A percentile compares a stretch with the other conserved stretches of the same genome.
These are phyloP conservation scores for Botrytis pseudocinerea DNA, from an alignment of 2,329 filamentous ascomycete genomes.

Conservation along the genomic window DNA sequence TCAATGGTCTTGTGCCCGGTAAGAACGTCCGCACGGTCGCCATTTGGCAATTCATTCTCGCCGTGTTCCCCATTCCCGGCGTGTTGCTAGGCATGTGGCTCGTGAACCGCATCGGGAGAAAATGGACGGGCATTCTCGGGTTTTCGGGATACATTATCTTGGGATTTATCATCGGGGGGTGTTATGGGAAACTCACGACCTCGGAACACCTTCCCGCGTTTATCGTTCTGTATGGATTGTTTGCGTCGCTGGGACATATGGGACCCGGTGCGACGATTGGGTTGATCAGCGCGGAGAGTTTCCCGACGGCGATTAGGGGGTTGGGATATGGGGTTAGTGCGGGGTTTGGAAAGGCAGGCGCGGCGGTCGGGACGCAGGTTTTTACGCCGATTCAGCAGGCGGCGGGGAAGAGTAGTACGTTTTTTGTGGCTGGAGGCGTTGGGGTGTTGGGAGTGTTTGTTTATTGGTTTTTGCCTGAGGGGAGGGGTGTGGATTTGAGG, in stretches of 20 bases:
- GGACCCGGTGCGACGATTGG: slow-evolving; percentile 43
- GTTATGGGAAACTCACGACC: neutral
- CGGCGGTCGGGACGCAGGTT: slow-evolving; percentile 42
- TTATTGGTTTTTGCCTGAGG: slow-evolving; percentile 7
- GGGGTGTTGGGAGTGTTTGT: slow-evolving; percentile 6
- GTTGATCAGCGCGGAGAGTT: slow-evolving; percentile 40
- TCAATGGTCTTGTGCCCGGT: slow-evolving; percentile 40
- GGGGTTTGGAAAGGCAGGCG: slow-evolving; percentile 42
- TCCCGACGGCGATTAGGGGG: slow-evolving; percentile 41
- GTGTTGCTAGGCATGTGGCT: slow-evolving; percentile 42
- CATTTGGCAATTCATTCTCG: slow-evolving; percentile 42
- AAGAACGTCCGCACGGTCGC: slow-evolving; percentile 41
- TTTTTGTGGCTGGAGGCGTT: slow-evolving; percentile 39
- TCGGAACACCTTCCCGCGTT: neutral
- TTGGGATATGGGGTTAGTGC: slow-evolving; percentile 41
- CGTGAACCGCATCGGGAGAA: slow-evolving; percentile 39
- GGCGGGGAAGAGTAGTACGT: slow-evolving; percentile 40
- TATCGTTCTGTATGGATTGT: neutral
- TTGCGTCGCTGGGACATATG: slow-evolving; percentile 41
- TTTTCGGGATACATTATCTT: slow-evolving; percentile 10
- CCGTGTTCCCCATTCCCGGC: slow-evolving; percentile 41
- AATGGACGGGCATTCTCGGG: slow-evolving; percentile 1
- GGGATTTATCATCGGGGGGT: neutral
- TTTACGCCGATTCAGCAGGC: slow-evolving; percentile 40
- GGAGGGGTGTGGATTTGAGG: slow-evolving; percentile 14